Evolutionary conservation across 2,329 filamentous ascomycete species (phyloP), one percentile per base, ranked within the genome.

Genomic region (Epichloe amarillans): DNA sequence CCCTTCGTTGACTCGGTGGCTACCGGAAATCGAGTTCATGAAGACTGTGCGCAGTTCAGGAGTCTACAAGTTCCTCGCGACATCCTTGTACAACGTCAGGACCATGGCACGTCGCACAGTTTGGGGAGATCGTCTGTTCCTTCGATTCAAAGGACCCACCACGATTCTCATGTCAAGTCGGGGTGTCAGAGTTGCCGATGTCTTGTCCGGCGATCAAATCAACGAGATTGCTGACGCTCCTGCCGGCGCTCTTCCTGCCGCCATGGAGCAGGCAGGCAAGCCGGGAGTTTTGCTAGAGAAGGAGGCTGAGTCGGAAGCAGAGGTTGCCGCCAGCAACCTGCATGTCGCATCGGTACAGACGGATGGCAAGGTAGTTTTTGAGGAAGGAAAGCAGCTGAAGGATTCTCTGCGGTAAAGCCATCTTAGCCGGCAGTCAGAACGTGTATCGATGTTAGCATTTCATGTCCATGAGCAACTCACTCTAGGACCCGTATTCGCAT

Each of bases 71-170:
- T 72, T 77, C 8, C 56, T 88, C 1, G 76, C 82, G 41, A 75
- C 75, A n/a, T 62, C 80, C 33, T 66, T 85, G 7, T 87, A 86
- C 66, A 78, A 71, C 38, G 57, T 94, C 19, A 80, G 88, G 53
- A 95, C 89, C 0, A 83, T 84, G 70, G 74, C 84, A 41, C 78
- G 90, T 53, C 79, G 86, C 61, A 87, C 87, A 1, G 86, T 98
- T 51, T 97, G 89, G 88, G 93, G 93, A 21, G 93, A 98, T 64
- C 73, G 91, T 68, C 73, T 97, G 26, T 97, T 97, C 68, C 72
- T 98, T 35, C 86, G 87, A 62, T 96, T 98, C 64, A 79, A 83
- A 51, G 93, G 93, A 0, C 93, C 93, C 2, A 80, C 79, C 5
- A 96, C 86, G 2, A 79, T 98, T 46, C 75, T 97, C 42, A 73